Percentiles rank a stretch among this genome's conserved stretches.
These are phyloP conservation scores for Xylaria venustula DNA, from an alignment of 495 filamentous ascomycete species.

Conservation along the genomic window DNA sequence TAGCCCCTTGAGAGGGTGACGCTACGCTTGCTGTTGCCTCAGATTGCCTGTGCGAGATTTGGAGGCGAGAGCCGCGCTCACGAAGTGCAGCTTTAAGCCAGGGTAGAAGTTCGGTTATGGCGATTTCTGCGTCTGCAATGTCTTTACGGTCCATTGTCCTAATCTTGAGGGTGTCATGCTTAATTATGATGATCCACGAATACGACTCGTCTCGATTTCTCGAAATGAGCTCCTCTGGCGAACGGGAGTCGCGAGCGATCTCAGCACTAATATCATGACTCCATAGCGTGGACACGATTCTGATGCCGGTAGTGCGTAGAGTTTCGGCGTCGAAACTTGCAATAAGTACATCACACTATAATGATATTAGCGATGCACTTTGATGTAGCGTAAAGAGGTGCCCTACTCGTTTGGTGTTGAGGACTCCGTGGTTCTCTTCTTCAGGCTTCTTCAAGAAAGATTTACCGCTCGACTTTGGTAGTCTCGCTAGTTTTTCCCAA, in stretches of 20 bases:
- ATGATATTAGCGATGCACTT: conserved; percentile 1
- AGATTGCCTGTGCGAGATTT: conserved; percentile 32
- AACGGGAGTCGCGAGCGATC: conserved; percentile 72
- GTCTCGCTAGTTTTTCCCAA: conserved; percentile 74
- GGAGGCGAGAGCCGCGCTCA: conserved; percentile 62
- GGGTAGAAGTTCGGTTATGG: conserved; percentile 67
- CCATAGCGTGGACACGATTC: conserved; percentile 79
- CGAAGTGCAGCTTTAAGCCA: conserved; percentile 83
- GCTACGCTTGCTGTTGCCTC: conserved; percentile 41
- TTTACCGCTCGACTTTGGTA: conserved; percentile 60
- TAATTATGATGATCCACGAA: conserved; percentile 83
- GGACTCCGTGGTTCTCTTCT: conserved; percentile 55
- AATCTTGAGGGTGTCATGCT: conserved; percentile 78
- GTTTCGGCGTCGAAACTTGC: conserved; percentile 78
- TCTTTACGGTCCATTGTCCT: conserved; percentile 73
- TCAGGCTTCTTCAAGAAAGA: conserved; percentile 65
- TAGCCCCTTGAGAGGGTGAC: conserved; percentile 39
- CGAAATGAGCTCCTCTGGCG: conserved; percentile 73
- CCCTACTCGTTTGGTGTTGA: conserved; percentile 63
- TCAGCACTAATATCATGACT: conserved; percentile 84
- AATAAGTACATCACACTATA: conserved; percentile 81
- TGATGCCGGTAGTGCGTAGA: conserved; percentile 72
- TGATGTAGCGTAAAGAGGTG: not conserved
- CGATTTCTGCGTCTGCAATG: conserved; percentile 68
- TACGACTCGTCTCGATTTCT: conserved; percentile 70